Base-by-base conservation (phyloP, 441 rosid species). In the Gossypium schwendimanii region DNA sequence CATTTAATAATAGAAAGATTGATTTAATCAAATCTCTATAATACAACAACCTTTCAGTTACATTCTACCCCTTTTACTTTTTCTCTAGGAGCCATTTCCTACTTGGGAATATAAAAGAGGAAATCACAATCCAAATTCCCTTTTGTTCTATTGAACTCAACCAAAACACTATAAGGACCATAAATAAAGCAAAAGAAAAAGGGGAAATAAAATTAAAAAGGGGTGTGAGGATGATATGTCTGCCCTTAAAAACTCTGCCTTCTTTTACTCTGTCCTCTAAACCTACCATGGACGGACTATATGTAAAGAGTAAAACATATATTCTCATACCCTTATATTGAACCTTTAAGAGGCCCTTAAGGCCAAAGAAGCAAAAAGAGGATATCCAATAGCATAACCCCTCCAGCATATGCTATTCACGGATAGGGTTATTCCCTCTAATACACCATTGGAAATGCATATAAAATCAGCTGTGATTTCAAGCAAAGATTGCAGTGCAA, bases 321-420 rank as follows among this genome's bases (percentile, higher is more conserved):
- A 64, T 64, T 64, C 54, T 45, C 69, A 6, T 20, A 20, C 5
- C 45, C 41, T 28, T 60, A 6, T 31, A 57, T 24, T 24, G 63
- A 60, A 6, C 21, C 44, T n/a, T 60, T 31, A 2, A 6, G 20
- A 60, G 20, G 17, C 20, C 20, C 2, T 3, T n/a, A 31, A 15
- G 45, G 45, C 5, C 45, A 31, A 31, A 61, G 6, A 15, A 15
- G 14, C 20, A 2, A 5, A 14, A 60, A 28, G 2, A 64, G 69
- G 69, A 64, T 44, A 64, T 64, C 54, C 69, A 31, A 64, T 21
- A 2, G 54, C 69, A 63, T 63, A 63, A 63, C 50, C 67, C 49
- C 14, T 63, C 50, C 3, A 36, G 50, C 67, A 63, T 63, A 63
- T 63, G 52, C 69, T 39, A 5, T 39, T 63, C 52, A 39, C 20